Evolutionary conservation across 257 asterid species (phyloP).

Genomic region (Solanum dulcamara): DNA sequence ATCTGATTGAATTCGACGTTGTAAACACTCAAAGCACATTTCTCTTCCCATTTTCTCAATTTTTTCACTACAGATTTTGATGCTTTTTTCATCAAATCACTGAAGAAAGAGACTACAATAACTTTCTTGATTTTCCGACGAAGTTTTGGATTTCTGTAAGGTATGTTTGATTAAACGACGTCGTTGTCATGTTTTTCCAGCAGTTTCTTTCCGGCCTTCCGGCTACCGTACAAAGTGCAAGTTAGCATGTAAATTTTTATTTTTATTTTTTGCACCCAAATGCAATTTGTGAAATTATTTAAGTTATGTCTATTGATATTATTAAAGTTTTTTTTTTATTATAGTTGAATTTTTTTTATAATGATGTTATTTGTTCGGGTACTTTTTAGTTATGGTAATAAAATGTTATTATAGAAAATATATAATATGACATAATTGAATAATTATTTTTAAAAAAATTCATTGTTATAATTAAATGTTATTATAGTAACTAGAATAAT

Average conservation of each 20-base stretch:
- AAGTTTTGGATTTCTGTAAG: not conserved
- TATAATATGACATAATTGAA: too few relatives aligned
- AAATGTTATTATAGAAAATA: too few relatives aligned
- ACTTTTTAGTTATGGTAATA: too few relatives aligned
- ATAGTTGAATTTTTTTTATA: too few relatives aligned
- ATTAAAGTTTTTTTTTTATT: not conserved
- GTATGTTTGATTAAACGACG: not conserved
- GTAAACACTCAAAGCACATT: constrained; percentile 77
- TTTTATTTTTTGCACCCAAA: not conserved
- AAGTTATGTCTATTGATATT: not conserved
- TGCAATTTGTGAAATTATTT: not conserved
- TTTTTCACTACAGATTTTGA: not conserved
- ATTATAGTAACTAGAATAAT: too few relatives aligned
- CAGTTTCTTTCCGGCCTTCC: not conserved
- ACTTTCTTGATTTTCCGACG: not conserved
- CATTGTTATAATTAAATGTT: too few relatives aligned
- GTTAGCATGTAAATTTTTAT: not conserved
- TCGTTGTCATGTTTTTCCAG: not conserved
- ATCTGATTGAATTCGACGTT: constrained; percentile 57
- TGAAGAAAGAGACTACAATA: not conserved
- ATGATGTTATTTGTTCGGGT: too few relatives aligned
- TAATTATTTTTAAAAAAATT: too few relatives aligned
- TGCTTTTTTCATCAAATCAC: not conserved
- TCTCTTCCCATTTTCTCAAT: constrained; percentile 11
- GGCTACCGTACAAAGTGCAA: not conserved